Percentiles rank a stretch among this genome's conserved stretches.
phyloP scores from a whole-genome alignment of 2,329 filamentous ascomycete species.

The Cephalotrichum gorgonifer region DNA sequence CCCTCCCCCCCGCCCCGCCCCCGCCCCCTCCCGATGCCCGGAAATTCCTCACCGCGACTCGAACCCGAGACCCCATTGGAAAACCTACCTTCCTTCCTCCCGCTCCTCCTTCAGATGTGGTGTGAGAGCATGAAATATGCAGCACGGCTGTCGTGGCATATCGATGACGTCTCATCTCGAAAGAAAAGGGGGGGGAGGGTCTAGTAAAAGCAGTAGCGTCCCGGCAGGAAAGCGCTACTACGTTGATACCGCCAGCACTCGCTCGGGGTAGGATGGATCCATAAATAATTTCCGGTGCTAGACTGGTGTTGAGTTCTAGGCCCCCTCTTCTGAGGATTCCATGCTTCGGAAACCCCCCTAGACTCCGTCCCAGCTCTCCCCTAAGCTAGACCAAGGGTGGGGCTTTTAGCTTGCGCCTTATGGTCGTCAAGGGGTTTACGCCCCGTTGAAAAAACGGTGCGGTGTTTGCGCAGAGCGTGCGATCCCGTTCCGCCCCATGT shows the following conservation, averaged over 20 bases:
- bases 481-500: no score
- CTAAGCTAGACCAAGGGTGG: no score
- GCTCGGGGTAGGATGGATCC: background rate
- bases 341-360: no score
- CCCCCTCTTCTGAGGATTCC: background rate
- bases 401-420: no score
- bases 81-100: background rate
- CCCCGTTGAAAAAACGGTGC: no score
- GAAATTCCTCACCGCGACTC: background rate
- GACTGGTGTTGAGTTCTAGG: background rate
- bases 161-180: background rate
- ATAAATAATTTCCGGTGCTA: background rate
- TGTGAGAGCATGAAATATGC: background rate
- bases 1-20: background rate
- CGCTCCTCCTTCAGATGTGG: background rate
- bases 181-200: background rate
- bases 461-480: no score
- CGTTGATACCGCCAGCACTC: background rate
- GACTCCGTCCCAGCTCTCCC: no score
- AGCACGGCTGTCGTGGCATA: background rate
- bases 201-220: background rate
- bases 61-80: background rate
- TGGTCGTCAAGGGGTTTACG: no score
- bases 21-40: background rate
- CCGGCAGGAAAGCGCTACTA: background rate